These are phyloP conservation scores for Apophysomyces trapeziformis DNA, from an alignment of 371 early-diverging fungal species.

Conservation along the genomic window DNA sequence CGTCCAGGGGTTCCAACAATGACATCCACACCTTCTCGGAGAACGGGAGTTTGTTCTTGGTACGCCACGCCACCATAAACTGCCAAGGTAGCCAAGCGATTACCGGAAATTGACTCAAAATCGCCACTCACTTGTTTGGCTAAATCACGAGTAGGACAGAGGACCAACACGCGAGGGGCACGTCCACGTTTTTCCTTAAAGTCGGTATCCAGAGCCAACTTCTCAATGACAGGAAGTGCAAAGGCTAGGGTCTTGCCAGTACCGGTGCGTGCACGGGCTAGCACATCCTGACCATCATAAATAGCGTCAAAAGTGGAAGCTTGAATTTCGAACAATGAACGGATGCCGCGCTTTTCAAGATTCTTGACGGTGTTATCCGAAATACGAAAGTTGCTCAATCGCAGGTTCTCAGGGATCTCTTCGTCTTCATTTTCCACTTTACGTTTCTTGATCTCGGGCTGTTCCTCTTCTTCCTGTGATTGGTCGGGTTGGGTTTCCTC, in stretches of 20 bases:
- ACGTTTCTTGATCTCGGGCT: constrained; percentile 30
- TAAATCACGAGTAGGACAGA: constrained; percentile 95
- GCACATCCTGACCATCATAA: constrained; percentile 86
- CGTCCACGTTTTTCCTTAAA: constrained; percentile 54
- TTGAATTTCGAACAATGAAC: constrained; percentile 91
- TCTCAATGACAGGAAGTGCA: constrained; percentile 87
- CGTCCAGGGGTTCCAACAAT: constrained; percentile 99
- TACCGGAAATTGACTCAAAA: constrained; percentile 67
- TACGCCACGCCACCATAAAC: constrained; percentile 91
- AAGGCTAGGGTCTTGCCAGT: constrained; percentile 96
- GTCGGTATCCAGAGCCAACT: constrained; percentile 60
- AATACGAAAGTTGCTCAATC: constrained; percentile 66
- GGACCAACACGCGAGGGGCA: constrained; percentile 84
- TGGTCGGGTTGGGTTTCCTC: constrained; percentile 28
- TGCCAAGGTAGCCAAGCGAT: constrained; percentile 60
- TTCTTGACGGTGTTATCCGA: constrained; percentile 64
- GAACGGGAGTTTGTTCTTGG: constrained; percentile 73
- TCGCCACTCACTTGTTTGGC: constrained; percentile 89
- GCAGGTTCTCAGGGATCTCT: constrained; percentile 70
- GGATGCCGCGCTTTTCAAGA: constrained; percentile 73
- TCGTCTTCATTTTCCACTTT: constrained; percentile 43
- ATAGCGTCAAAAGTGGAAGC: constrained; percentile 85
- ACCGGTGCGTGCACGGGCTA: constrained; percentile 98
- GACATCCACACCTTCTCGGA: constrained; percentile 92
- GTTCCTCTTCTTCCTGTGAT: constrained; percentile 26